Base-by-base conservation (phyloP, 139 green algal genomes). In the Chlamydomonas applanata region DNA sequence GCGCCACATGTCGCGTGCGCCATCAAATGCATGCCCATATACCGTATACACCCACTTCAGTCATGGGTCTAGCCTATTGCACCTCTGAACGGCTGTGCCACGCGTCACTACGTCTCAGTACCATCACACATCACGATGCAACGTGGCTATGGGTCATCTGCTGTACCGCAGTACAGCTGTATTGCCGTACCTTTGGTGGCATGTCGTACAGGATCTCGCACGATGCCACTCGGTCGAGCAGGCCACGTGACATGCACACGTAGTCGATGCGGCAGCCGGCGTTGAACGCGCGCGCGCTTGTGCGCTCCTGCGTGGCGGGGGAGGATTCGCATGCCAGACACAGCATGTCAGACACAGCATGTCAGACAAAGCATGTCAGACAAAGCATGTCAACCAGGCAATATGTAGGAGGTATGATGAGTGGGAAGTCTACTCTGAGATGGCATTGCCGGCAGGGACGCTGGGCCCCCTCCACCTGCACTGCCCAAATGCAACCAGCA, bases 211-310 rank as follows among this genome's bases (percentile, higher is more conserved):
- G 35, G 14, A 93, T 64, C 69, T 93, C 88, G 52, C 89, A 93
- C 0, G 67, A 77, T 2, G 67, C 74, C 0, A 94, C 72, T 9
- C 73, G 71, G 3, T 32, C 22, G 71, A 92, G 68, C 46, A 95
- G 75, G 17, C 59, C 79, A 0, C 79, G 83, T 3, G 62, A 83
- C 40, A 80, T 66, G 17, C 93, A 73, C 20, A 85, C 82, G 54
- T 86, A 94, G 80, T 94, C 90, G 24, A 95, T 92, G 30, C 89
- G 80, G 30, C 87, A 64, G 24, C 90, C 90, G 73, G 76, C 77
- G 59, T 95, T 94, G 79, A 90, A 90, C 0, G 83, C 81, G 1
- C 90, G 82, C 3, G 88, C 89, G 57, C 54, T 89, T 7, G 89
- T 95, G 16, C 75, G 68, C 73, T 83, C 76, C 67, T 73, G 67